Evolutionary conservation across 179 eudicot species (phyloP).

Genomic region (Spinacia oleracea): DNA sequence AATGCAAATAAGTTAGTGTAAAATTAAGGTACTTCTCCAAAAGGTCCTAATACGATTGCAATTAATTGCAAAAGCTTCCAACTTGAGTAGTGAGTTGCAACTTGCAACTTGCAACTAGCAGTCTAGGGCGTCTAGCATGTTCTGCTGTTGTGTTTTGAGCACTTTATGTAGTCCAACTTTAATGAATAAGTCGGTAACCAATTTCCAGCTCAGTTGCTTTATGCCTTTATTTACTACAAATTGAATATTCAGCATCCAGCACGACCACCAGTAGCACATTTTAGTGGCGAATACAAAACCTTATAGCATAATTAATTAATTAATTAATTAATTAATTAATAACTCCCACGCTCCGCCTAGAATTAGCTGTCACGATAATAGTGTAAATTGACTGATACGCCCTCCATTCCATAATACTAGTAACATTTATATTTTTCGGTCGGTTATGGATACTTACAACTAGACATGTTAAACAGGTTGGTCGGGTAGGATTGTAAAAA

Average conservation of each 20-base stretch:
- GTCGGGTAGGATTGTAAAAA: too few relatives aligned
- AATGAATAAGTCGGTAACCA: background rate
- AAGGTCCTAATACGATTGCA: too few relatives aligned
- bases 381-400: background rate
- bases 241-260: background rate
- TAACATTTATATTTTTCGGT: too few relatives aligned
- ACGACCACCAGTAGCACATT: background rate
- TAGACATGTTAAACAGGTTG: too few relatives aligned
- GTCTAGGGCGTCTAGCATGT: background rate
- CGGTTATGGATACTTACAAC: too few relatives aligned
- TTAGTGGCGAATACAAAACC: background rate
- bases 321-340: background rate
- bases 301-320: background rate
- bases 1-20: too few relatives aligned
- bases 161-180: background rate
- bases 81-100: background rate
- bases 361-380: too few relatives aligned
- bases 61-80: background rate
- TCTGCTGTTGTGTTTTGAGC: background rate
- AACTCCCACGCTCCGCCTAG: too few relatives aligned
- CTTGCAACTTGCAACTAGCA: too few relatives aligned
- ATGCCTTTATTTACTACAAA: background rate
- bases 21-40: too few relatives aligned
- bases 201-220: background rate
- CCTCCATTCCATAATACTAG: too few relatives aligned